Conservation (phyloP, 1,139 yeast genomes). For the Lodderomyces metapsilosis region DNA sequence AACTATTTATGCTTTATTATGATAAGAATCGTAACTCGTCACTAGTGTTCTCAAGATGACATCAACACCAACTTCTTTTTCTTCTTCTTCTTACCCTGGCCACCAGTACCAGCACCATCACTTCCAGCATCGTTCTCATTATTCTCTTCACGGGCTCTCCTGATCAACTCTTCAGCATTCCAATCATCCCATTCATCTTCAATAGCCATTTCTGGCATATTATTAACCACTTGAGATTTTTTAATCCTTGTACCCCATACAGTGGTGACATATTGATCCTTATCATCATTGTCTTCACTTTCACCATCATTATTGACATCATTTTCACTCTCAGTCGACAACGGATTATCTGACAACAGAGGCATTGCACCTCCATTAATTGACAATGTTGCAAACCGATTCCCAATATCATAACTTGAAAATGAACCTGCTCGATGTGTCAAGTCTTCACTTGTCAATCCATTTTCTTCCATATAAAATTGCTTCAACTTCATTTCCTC, state of each 20-base stretch:
- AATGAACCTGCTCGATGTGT: background rate
- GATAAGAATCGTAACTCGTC: background rate
- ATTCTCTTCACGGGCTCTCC: constrained; percentile 50
- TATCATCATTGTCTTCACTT: constrained; percentile 3
- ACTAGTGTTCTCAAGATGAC: constrained; percentile 15
- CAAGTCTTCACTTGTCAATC: constrained; percentile 11
- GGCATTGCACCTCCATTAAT: constrained; percentile 22
- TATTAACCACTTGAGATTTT: constrained; percentile 27
- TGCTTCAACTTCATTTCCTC: constrained; percentile 59
- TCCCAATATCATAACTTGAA: constrained; percentile 11
- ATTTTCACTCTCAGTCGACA: constrained; percentile 5
- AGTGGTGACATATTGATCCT: constrained; percentile 34
- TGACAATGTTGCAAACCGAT: constrained; percentile 30
- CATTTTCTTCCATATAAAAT: constrained; percentile 60
- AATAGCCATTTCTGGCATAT: constrained; percentile 11
- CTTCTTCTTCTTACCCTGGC: constrained; percentile 29
- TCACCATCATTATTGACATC: background rate
- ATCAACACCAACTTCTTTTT: constrained; percentile 29
- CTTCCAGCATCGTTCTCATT: background rate
- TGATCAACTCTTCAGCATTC: constrained; percentile 50
- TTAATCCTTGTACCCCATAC: constrained; percentile 64
- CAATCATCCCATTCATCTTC: constrained; percentile 36
- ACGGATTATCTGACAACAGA: constrained; percentile 8
- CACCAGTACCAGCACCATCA: constrained; percentile 23
- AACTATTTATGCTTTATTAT: background rate